Base-by-base conservation (phyloP, 306 rosid genomes). In the Quercus suber region DNA sequence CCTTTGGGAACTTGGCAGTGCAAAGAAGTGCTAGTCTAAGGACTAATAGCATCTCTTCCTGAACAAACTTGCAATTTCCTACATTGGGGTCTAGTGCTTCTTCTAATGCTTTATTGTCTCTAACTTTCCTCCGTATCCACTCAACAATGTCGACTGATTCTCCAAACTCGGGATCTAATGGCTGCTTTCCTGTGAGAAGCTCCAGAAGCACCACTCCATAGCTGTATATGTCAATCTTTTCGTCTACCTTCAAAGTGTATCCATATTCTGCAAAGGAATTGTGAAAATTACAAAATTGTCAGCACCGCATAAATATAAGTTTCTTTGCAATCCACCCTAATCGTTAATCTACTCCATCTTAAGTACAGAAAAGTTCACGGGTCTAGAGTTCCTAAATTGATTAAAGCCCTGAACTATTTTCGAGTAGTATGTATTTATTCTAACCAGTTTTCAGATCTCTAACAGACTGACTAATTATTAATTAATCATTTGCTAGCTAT, bases 21-120 rank as follows among this genome's bases (percentile, higher is more conserved):
- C 99, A 95, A 27, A 93, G 85, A 79, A 90, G 87, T 55, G 99
- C 97, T 83, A 95, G 83, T 79, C 96, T 89, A 72, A 95, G 92
- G 69, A 93, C 99, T 70, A 93, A 79, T 35, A 95, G 90, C 99
- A 95, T 93, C 83, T 95, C 98, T 80, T 95, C 98, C 49, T 90
- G 80, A 84, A 93, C 98, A 82, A 89, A 90, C 60, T 80, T 90
- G 93, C 85, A 81, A 73, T 91, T 95, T 68, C 99, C 99, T 75
- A 91, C 89, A 69, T 57, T 87, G 14, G 91, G 87, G 79, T 95
- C 96, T 83, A 95, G 79, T 72, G 90, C 97, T 83, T 81, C 94
- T 86, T 91, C 98, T 78, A 95, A 90, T 55, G 83, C 56, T 60
- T 60, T 85, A 82, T 87, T 89, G 69, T 88, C 92, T 79, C 89